Evolutionary conservation across 2,329 filamentous ascomycete genomes (phyloP), one percentile per base, ranked within the genome.

Genomic region (Colletotrichum eremochloae): DNA sequence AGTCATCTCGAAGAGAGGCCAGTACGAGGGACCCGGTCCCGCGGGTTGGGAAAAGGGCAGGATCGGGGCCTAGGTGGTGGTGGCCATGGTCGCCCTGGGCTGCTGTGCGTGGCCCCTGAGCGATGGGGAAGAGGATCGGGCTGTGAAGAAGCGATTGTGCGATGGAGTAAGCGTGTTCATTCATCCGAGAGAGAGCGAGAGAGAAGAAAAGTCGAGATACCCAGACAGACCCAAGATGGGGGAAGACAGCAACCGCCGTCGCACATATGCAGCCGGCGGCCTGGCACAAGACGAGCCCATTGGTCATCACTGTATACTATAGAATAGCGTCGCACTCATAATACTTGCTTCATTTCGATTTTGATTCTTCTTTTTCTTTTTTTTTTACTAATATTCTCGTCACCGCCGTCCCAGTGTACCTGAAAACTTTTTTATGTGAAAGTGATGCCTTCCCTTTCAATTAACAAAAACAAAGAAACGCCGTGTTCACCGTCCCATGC

Each of bases 1-100:
- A 5, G 93, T 96, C n/a, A 84, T 98, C 74, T 94, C 94, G 62
- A 94, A 92, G 82, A 89, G 86, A 38, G 93, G 91, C 72, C 82
- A 88, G 67, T 97, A 94, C 80, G 94, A 97, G 77, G 85, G 87
- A 0, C 82, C 83, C 2, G 90, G 90, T 0, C 89, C 89, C 3
- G 74, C 76, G 11, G 80, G 84, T 61, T 90, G 87, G 87, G 84
- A 89, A 63, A 82, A 79, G 69, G 80, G 79, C 53, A 80, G 77
- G 9, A 58, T 81, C 57, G 75, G 75, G 78, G 40, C 75, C 80
- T 60, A 75, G 71, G 63, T 72, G 69, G 48, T 73, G 75, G 72
- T 44, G 69, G 68, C 42, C 62, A 71, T n/a, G 9, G 15, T 9
- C 20, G 12, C 20, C 20, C 53, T 56, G 33, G 5, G 11, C 33